Percentiles rank a stretch among this genome's conserved stretches.
Conservation (phyloP, 164 flowering plant genomes). For the Aristolochia fimbriata region DNA sequence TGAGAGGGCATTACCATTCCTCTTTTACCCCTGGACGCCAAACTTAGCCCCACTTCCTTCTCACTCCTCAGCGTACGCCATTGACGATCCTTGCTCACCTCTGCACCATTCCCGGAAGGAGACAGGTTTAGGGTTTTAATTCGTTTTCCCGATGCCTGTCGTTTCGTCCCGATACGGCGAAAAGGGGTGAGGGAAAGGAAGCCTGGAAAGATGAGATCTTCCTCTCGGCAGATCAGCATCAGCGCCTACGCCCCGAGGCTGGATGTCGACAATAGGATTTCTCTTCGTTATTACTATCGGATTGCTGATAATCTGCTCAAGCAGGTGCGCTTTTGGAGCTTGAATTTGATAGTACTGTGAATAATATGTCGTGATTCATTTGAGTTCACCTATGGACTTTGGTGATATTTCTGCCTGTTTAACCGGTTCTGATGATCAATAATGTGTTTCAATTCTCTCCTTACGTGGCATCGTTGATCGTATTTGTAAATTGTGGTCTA, state of each 20-base stretch:
- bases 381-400: no score
- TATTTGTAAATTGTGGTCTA: no score
- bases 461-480: no score
- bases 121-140: background rate
- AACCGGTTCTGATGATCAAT: no score
- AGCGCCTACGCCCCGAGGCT: conserved; percentile 49
- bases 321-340: conserved; percentile 40
- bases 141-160: background rate
- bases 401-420: no score
- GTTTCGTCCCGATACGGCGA: background rate
- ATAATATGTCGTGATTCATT: no score
- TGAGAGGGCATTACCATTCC: no score
- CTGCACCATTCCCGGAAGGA: no score
- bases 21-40: no score
- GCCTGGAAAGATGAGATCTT: conserved; percentile 35
- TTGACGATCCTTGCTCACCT: background rate
- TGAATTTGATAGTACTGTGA: background rate
- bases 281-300: conserved; percentile 66
- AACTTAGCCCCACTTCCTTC: no score
- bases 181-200: background rate
- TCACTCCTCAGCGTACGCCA: background rate
- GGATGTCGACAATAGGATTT: conserved; percentile 69
- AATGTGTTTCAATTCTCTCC: no score
- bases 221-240: conserved; percentile 49
- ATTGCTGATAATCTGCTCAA: conserved; percentile 85